These are phyloP conservation scores for Ceratocystis alfenasii DNA, from an alignment of 2,329 filamentous ascomycete species.

Conservation along the genomic window DNA sequence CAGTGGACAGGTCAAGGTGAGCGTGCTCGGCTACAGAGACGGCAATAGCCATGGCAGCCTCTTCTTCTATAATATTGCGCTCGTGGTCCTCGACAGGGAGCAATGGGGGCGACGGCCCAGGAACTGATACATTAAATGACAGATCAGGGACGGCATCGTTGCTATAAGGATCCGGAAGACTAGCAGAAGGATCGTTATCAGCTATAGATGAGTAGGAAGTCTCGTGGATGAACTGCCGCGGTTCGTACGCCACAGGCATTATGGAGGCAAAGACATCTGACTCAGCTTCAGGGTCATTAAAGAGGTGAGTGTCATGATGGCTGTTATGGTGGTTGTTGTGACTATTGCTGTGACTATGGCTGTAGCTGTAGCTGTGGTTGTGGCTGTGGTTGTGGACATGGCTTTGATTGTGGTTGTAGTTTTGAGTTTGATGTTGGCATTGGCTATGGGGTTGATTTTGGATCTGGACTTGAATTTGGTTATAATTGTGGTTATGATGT, in stretches of 20 bases:
- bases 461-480: too few species aligned
- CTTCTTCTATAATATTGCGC: slow-evolving; percentile 18
- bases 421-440: too few species aligned
- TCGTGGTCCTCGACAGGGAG: slow-evolving; percentile 29
- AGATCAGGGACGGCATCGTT: slow-evolving; percentile 36
- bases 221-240: slow-evolving; percentile 38
- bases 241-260: slow-evolving; percentile 44
- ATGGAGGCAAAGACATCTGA: slow-evolving; percentile 24
- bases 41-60: slow-evolving; percentile 19
- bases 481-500: too few species aligned
- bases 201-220: slow-evolving; percentile 36
- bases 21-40: slow-evolving; percentile 18
- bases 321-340: slow-evolving; percentile 14
- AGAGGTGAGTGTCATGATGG: slow-evolving; percentile 24
- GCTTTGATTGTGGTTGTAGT: too few species aligned
- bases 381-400: too few species aligned
- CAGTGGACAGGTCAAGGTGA: slow-evolving; percentile 19
- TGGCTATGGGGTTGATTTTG: neutral
- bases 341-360: neutral
- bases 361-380: too few species aligned
- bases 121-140: slow-evolving; percentile 30
- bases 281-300: slow-evolving; percentile 15
- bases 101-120: slow-evolving; percentile 29
- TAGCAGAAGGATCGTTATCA: slow-evolving; percentile 29
- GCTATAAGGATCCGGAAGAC: slow-evolving; percentile 32